Evolutionary conservation across 108 stramenopile genomes (phyloP).

Genomic region (Chaetoceros muelleri): DNA sequence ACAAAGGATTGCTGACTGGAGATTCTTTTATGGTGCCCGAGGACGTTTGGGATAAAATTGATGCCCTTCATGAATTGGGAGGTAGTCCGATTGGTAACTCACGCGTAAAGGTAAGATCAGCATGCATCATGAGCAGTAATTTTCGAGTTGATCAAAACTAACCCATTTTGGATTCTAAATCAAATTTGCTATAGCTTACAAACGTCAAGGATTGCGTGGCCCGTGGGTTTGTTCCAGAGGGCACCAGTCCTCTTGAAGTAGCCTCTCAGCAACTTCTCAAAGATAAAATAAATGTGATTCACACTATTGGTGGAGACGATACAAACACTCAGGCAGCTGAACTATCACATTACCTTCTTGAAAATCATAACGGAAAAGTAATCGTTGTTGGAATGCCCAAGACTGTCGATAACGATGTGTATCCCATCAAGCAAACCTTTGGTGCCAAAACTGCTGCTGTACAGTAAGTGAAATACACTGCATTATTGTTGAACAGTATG

Average conservation of each 20-base stretch:
- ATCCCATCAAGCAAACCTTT: conserved; percentile 81
- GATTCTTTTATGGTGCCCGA: conserved; percentile 67
- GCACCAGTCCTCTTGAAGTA: conserved; percentile 72
- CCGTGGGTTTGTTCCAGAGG: conserved; percentile 67
- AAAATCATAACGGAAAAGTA: conserved; percentile 71
- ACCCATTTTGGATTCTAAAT: background rate
- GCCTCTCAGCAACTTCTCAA: conserved; percentile 71
- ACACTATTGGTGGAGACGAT: conserved; percentile 91
- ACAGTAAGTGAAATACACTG: conserved; percentile 14
- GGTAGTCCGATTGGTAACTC: conserved; percentile 86
- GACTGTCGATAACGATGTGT: conserved; percentile 81
- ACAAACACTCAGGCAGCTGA: conserved; percentile 89
- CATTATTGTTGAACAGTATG: background rate
- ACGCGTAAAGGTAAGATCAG: conserved; percentile 78
- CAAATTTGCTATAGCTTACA: conserved; percentile 47
- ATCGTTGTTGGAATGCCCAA: conserved; percentile 88
- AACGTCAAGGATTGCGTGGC: conserved; percentile 77
- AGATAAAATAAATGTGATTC: conserved; percentile 72
- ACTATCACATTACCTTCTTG: conserved; percentile 73
- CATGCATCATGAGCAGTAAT: background rate
- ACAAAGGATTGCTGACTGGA: conserved; percentile 78
- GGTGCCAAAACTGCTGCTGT: conserved; percentile 84
- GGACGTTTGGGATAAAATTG: conserved; percentile 36
- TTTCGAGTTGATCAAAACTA: background rate
- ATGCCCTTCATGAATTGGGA: conserved; percentile 61